Evolutionary conservation across 768 basidiomycete species (phyloP).

Genomic region (Candolleomyces eurysporus): DNA sequence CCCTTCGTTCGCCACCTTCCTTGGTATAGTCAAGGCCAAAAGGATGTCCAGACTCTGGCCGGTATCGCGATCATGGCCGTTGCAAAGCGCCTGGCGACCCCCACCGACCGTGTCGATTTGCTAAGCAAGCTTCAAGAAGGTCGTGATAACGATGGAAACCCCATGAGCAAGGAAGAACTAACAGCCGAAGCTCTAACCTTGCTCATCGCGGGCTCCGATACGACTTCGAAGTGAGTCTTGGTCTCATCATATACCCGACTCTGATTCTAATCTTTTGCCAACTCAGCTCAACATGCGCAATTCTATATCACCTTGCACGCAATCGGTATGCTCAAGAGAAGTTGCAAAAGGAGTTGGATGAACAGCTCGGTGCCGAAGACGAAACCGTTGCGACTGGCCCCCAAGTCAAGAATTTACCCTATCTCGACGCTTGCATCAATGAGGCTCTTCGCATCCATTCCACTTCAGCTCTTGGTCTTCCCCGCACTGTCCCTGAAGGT

Average conservation of each 20-base stretch:
- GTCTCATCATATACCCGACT: too few relatives aligned
- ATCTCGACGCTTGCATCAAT: conserved; percentile 85
- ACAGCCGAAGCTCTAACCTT: conserved; percentile 88
- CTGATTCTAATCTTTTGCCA: too few relatives aligned
- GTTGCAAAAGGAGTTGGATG: conserved; percentile 74
- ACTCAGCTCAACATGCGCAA: conserved; percentile 81
- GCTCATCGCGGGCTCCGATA: conserved; percentile 88
- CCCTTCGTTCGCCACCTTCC: conserved; percentile 64
- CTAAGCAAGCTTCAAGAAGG: conserved; percentile 78
- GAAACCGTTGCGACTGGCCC: conserved; percentile 62
- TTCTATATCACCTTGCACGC: conserved; percentile 77
- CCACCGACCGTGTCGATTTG: conserved; percentile 75
- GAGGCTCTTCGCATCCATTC: conserved; percentile 85
- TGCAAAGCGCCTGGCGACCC: conserved; percentile 65
- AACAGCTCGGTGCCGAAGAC: conserved; percentile 54
- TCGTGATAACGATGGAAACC: conserved; percentile 76
- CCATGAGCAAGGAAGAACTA: conserved; percentile 77
- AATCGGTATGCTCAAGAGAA: conserved; percentile 64
- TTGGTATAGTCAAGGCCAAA: conserved; percentile 70
- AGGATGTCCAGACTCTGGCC: conserved; percentile 69
- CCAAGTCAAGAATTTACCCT: conserved; percentile 70
- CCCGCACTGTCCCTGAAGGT: conserved; percentile 72
- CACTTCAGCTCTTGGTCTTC: conserved; percentile 80
- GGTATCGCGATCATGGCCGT: conserved; percentile 81
- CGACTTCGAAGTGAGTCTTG: conserved; percentile 78